A percentile compares a stretch with the other conserved stretches of the same genome.
Evolutionary conservation across 495 filamentous ascomycete genomes (phyloP).

Genomic region (Amniculicola lignicola): DNA sequence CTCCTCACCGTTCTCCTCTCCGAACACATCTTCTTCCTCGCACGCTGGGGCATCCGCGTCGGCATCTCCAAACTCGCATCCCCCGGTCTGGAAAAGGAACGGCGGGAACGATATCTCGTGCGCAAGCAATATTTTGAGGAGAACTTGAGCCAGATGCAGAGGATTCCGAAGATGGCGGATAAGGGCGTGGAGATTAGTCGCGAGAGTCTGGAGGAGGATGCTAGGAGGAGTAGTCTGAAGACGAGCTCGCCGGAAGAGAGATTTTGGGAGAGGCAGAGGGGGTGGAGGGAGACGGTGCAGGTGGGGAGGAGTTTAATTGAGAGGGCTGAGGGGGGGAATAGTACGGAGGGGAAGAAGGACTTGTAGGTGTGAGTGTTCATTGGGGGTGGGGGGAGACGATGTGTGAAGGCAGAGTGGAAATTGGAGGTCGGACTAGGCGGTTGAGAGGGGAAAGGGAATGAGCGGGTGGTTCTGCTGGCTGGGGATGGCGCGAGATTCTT

Average conservation of each 20-base stretch:
- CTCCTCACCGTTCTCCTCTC: conserved; percentile 80
- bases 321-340: conserved; percentile 41
- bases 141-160: conserved; percentile 46
- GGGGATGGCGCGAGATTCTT: no score
- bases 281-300: conserved; percentile 58
- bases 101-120: conserved; percentile 67
- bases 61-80: conserved; percentile 78
- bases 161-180: conserved; percentile 37
- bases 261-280: conserved; percentile 68
- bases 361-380: no score
- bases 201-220: conserved; percentile 65
- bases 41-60: conserved; percentile 64
- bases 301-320: conserved; percentile 58
- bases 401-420: no score
- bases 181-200: conserved; percentile 41
- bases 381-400: no score
- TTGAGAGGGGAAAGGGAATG: no score
- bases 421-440: no score
- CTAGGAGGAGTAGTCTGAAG: conserved; percentile 53
- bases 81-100: conserved; percentile 78
- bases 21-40: conserved; percentile 79
- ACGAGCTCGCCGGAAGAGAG: conserved; percentile 55
- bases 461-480: no score
- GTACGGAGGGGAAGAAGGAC: conserved; percentile 53
- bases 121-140: conserved; percentile 71